Percentiles rank a stretch among this genome's conserved stretches.
Conservation (phyloP, 1,284 basidiomycete genomes). For the Microbotryum scabiosae region DNA sequence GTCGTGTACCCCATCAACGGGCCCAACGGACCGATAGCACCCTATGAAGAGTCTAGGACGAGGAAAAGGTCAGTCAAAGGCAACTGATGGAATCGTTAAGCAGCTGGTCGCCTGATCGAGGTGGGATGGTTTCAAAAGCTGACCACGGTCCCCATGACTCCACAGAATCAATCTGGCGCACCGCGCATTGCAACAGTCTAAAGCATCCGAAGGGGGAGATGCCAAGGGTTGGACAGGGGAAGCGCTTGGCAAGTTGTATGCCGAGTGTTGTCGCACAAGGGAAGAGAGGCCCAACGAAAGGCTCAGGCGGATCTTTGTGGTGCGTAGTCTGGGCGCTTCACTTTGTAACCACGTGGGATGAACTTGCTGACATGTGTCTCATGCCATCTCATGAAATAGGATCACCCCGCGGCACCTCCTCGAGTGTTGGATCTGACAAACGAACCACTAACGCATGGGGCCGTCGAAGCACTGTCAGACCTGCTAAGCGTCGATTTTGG, state of each 20-base stretch:
- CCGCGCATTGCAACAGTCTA: conserved; percentile 54
- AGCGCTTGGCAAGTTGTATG: conserved; percentile 68
- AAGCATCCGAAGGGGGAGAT: conserved; percentile 46
- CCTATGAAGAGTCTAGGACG: neutral
- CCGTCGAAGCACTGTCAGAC: conserved; percentile 73
- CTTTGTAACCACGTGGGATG: conserved; percentile 21
- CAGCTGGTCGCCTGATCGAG: no score
- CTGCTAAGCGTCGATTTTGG: conserved; percentile 85
- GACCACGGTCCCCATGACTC: conserved; percentile 66
- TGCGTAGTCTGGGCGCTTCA: conserved; percentile 38
- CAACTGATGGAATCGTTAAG: no score
- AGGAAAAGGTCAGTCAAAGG: no score
- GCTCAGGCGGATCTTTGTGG: conserved; percentile 64
- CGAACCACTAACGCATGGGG: conserved; percentile 59
- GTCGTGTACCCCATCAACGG: conserved; percentile 36
- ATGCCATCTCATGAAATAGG: conserved; percentile 32
- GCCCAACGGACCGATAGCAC: conserved; percentile 18
- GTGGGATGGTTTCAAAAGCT: conserved; percentile 1
- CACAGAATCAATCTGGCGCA: conserved; percentile 44
- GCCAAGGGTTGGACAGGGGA: conserved; percentile 65
- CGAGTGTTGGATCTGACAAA: conserved; percentile 63
- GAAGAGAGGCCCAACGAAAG: conserved; percentile 60
- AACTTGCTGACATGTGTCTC: conserved; percentile 20
- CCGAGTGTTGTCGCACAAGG: conserved; percentile 65
- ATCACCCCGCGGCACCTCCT: conserved; percentile 48